Evolutionary conservation across 1,284 basidiomycete species (phyloP), one percentile per base, ranked within the genome.

Genomic region (Ceratobasidium sp.): DNA sequence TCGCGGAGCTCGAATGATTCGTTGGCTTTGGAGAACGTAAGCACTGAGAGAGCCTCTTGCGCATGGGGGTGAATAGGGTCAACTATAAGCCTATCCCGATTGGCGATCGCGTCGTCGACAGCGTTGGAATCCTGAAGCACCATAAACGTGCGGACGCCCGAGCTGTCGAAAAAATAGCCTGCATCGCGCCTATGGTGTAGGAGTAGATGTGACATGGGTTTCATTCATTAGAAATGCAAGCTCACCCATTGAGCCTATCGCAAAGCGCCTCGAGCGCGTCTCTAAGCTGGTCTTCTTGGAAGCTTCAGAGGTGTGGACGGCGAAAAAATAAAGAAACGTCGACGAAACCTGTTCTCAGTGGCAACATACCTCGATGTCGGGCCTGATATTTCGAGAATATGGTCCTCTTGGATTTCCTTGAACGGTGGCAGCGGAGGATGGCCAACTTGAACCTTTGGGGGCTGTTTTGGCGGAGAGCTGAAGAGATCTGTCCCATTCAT

Each of bases 221-320:
- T 46, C 32, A 9, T 5, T 29, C 5, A 65, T 70, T 22, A 44
- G 32, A 40, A 25, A 37, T n/a, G 9, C 9, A 29, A 29, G 43
- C 57, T 54, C 32, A 73, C 70, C 70, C 70, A 32, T 73, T 73
- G 11, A 73, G 46, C 43, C 70, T 57, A 49, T 73, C 70, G 19
- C 70, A 73, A n/a, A 73, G 70, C 13, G 70, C 70, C 59, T 73
- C 70, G 17, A 73, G 29, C 70, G 70, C 70, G 70, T 73, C 70
- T 73, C 70, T 73, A 13, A 73, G 70, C 59, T 73, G 70, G 70
- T 73, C 70, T 64, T 73, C 70, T 59, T 73, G 70, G 52, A 73
- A 73, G 46, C 70, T 73, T 73, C 67, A 69, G 49, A 59, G 46
- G 19, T 44, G 70, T 43, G 54, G 57, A 64, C 54, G 43, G 59